These are phyloP conservation scores for Thoreauomyces humboldtii DNA, from an alignment of 192 early-diverging fungal genomes.

Conservation along the genomic window DNA sequence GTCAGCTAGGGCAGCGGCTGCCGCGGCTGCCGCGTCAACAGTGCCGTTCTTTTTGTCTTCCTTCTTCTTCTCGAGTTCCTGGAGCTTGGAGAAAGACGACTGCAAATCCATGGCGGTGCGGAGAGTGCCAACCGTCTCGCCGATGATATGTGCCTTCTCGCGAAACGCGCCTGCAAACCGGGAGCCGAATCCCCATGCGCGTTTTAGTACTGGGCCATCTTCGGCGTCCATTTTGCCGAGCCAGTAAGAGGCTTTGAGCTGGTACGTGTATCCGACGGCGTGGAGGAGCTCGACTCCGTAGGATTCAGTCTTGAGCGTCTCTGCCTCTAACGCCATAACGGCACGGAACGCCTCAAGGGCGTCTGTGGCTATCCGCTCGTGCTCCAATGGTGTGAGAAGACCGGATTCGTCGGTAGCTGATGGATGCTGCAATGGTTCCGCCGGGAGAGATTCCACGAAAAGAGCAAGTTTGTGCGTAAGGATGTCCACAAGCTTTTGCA, in stretches of 20 bases:
- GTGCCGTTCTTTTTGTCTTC: conserved; percentile 40
- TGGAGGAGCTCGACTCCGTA: conserved; percentile 93
- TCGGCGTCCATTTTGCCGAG: conserved; percentile 58
- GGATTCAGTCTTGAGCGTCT: conserved; percentile 83
- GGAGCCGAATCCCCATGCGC: conserved; percentile 46
- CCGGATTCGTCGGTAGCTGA: conserved; percentile 20
- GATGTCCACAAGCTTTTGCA: conserved; percentile 69
- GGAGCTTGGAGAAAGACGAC: conserved; percentile 82
- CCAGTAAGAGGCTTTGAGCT: conserved; percentile 83
- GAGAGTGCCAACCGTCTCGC: conserved; percentile 87
- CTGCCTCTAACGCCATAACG: conserved; percentile 76
- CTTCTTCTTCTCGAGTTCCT: conserved; percentile 85
- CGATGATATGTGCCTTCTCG: conserved; percentile 90
- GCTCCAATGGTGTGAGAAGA: neutral
- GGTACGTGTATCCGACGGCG: conserved; percentile 89
- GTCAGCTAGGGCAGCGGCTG: conserved; percentile 1
- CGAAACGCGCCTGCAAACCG: conserved; percentile 50
- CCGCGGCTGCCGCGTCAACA: neutral
- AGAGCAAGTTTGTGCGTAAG: conserved; percentile 74
- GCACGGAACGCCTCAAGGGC: conserved; percentile 66
- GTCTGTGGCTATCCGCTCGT: conserved; percentile 43
- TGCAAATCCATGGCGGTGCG: conserved; percentile 92
- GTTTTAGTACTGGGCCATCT: conserved; percentile 49
- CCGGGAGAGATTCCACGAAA: conserved; percentile 69
- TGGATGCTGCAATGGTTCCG: conserved; percentile 6